Evolutionary conservation across 2,329 filamentous ascomycete species (phyloP).

Genomic region (Colletotrichum tropicicola): DNA sequence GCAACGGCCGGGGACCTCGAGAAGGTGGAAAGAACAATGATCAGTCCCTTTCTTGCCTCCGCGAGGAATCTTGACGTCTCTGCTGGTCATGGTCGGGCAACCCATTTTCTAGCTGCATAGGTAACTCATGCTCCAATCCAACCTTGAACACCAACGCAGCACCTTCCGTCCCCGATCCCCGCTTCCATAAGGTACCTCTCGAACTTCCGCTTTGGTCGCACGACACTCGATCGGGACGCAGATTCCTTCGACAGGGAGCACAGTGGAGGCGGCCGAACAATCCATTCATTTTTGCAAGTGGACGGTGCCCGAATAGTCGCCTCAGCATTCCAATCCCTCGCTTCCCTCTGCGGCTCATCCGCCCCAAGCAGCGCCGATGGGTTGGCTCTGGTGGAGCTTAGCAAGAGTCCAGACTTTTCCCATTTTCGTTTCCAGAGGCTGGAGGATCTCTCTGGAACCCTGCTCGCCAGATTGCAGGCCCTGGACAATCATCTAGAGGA

Average conservation of each 20-base stretch:
- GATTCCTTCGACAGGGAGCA: neutral
- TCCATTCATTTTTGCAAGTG: constrained; percentile 10
- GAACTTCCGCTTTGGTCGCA: neutral
- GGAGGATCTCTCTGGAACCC: constrained; percentile 4
- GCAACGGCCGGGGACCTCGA: neutral
- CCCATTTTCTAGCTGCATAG: constrained; percentile 12
- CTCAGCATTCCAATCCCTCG: neutral
- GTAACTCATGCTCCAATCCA: neutral
- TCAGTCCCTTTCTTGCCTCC: constrained; percentile 29
- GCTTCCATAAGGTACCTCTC: neutral
- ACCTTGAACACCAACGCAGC: neutral
- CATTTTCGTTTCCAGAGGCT: neutral
- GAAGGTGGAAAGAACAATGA: neutral
- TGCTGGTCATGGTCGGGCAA: neutral
- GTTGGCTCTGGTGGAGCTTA: too few relatives aligned
- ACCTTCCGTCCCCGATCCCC: neutral
- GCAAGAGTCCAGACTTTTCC: constrained; percentile 3
- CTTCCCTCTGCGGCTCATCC: neutral
- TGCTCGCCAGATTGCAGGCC: constrained; percentile 10
- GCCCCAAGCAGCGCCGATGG: too few relatives aligned
- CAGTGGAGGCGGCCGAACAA: neutral
- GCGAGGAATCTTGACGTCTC: constrained; percentile 16
- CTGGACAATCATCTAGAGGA: neutral
- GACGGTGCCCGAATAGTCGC: neutral
- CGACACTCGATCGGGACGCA: neutral